A percentile compares a stretch with the other conserved stretches of the same genome.
phyloP scores from a whole-genome alignment of 2,329 filamentous ascomycete genomes.

The Botrytis medusae region DNA sequence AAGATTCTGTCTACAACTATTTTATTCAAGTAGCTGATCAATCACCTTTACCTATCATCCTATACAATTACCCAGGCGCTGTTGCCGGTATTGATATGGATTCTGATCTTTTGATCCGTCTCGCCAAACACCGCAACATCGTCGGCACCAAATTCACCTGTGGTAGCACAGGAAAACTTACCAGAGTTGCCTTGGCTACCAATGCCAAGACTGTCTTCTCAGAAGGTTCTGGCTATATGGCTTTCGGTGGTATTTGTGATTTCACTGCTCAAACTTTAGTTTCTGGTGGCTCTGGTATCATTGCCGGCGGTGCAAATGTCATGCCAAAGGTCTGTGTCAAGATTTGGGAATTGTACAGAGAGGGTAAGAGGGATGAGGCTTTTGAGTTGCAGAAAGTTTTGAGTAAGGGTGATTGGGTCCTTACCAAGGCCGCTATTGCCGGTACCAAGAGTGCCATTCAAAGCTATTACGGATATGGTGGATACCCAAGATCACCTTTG shows the following conservation, averaged over 20 bases:
- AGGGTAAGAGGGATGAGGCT: slow-evolving; percentile 74
- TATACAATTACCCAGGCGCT: slow-evolving; percentile 91
- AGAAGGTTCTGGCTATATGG: slow-evolving; percentile 71
- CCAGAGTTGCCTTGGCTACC: slow-evolving; percentile 72
- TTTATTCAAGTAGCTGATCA: slow-evolving; percentile 66
- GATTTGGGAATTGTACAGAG: slow-evolving; percentile 73
- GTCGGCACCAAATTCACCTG: slow-evolving; percentile 90
- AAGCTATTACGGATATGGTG: slow-evolving; percentile 79
- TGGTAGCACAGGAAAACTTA: slow-evolving; percentile 86
- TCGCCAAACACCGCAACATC: slow-evolving; percentile 80
- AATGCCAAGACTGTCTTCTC: slow-evolving; percentile 65
- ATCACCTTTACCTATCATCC: slow-evolving; percentile 73
- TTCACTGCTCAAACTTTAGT: slow-evolving; percentile 81
- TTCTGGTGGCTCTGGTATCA: slow-evolving; percentile 78
- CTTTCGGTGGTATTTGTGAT: slow-evolving; percentile 84
- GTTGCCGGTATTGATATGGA: slow-evolving; percentile 88
- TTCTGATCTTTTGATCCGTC: slow-evolving; percentile 78
- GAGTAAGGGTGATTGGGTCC: slow-evolving; percentile 75
- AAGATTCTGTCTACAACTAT: slow-evolving; percentile 72
- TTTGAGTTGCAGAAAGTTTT: slow-evolving; percentile 74
- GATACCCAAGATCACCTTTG: slow-evolving; percentile 70
- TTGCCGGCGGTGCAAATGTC: slow-evolving; percentile 82
- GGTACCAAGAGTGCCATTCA: slow-evolving; percentile 85
- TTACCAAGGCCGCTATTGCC: slow-evolving; percentile 79
- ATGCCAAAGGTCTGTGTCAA: slow-evolving; percentile 78